Evolutionary conservation across 2,329 filamentous ascomycete genomes (phyloP), one percentile per base, ranked within the genome.

Genomic region (Uncinocarpus reesii): DNA sequence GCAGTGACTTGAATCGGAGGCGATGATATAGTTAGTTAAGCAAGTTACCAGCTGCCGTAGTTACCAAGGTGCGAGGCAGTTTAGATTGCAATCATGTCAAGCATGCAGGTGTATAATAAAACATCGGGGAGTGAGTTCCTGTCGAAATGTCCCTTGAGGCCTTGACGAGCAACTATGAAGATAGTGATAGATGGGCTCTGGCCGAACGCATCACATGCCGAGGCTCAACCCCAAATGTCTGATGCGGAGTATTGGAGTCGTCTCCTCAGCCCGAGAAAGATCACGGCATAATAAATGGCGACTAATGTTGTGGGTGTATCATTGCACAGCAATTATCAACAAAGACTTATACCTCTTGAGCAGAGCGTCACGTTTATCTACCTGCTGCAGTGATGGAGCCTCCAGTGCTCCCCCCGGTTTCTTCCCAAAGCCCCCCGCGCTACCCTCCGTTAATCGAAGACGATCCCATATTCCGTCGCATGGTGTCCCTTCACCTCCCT

Each of bases 331-430:
- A n/a, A n/a, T n/a, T n/a, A n/a, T n/a, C n/a, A n/a, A n/a, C n/a
- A n/a, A n/a, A n/a, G n/a, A n/a, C n/a, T n/a, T n/a, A 32, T 32
- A 32, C 29, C 29, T 11, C 15, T 11, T 32, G 11, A n/a, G 11
- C 29, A 4, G 15, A 32, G 15, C 29, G 15, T n/a, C 15, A 10
- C 15, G 11, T 4, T 4, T n/a, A 32, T n/a, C 15, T 26, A 21
- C 32, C n/a, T 23, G 10, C 16, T 13, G 11, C 35, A 37, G 18
- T 38, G 24, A 58, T 58, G 55, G 53, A 58, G 44, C 48, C 57
- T 57, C 55, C 16, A 58, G 56, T 34, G 47, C 56, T 35, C 57
- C 55, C 16, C 49, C 52, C 34, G 57, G 57, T 38, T 59, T 59
- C 49, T 59, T 59, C 48, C n/a, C 57, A 59, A 50, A 20, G 35